Evolutionary conservation across 352 stramenopile genomes (phyloP), one percentile per base, ranked within the genome.

Genomic region (Phytopythium vexans): DNA sequence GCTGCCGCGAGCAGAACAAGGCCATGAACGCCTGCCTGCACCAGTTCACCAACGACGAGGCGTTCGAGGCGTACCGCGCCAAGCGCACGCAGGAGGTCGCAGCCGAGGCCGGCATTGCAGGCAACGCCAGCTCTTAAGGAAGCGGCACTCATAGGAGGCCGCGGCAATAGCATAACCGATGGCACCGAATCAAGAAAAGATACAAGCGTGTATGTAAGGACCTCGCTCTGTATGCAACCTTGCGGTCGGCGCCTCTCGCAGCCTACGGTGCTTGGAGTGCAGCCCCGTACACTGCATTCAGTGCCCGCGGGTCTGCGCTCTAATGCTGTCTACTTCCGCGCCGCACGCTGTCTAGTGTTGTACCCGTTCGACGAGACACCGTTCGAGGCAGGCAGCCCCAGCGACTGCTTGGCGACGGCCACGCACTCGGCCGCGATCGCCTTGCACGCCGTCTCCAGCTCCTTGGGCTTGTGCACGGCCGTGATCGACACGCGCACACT

Each of bases 21-120:
- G 76, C 64, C n/a, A 74, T 92, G 64, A 92, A 94, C 65, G 77
- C 81, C 11, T 91, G 83, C 51, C 58, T 94, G 51, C 76, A 88
- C 57, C 66, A 90, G 58, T 92, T 84, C 64, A 94, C 83, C 16
- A 89, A 83, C 60, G 62, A 76, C 39, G 80, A 89, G 52, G 60
- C 84, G 63, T 90, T 92, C 62, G 71, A 85, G 49, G 48, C 61
- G 21, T 91, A 86, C 60, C 77, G 78, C 56, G 56, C 83, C 56
- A 76, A 81, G 62, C 78, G 77, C 43, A 66, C 78, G 59, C 65
- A 70, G 54, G 77, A 88, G 15, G 66, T 91, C 58, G 16, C 70
- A 21, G 38, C 61, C 16, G 62, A 70, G 52, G 48, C 60, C 9
- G 53, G 21, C 21, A 27, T 27, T 2, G 21, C 21, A 27, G 21